phyloP scores from a whole-genome alignment of 2,329 filamentous ascomycete genomes.

The Alternaria sp. region DNA sequence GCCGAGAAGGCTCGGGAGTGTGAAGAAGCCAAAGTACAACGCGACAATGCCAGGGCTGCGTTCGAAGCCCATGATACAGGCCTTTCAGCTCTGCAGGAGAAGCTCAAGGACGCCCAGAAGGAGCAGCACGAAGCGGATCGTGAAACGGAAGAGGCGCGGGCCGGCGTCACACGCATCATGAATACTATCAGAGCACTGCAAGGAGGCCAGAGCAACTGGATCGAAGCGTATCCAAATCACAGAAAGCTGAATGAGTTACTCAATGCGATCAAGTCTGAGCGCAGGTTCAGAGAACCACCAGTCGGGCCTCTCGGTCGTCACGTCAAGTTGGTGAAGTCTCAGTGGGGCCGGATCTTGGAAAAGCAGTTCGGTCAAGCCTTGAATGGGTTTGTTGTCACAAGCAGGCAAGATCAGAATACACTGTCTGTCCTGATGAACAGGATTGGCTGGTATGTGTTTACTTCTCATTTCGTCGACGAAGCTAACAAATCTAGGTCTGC shows the following conservation, averaged over 20 bases:
- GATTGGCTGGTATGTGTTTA: conserved; percentile 8
- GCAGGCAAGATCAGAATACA: conserved; percentile 75
- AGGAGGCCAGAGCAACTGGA: conserved; percentile 65
- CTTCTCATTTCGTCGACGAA: background rate
- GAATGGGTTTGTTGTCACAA: conserved; percentile 82
- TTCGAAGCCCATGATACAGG: conserved; percentile 55
- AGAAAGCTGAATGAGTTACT: conserved; percentile 70
- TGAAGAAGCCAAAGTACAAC: conserved; percentile 64
- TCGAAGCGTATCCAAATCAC: conserved; percentile 68
- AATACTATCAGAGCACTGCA: conserved; percentile 62
- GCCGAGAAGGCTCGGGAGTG: conserved; percentile 68
- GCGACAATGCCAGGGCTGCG: conserved; percentile 55
- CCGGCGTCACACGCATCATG: conserved; percentile 65
- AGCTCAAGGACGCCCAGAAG: conserved; percentile 44
- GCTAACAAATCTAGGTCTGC: conserved; percentile 50
- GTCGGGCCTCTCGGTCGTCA: conserved; percentile 85
- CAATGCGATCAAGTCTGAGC: conserved; percentile 73
- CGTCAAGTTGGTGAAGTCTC: conserved; percentile 77
- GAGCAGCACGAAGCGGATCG: conserved; percentile 28
- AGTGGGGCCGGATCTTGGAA: conserved; percentile 87
- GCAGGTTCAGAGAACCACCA: conserved; percentile 73
- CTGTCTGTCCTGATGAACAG: conserved; percentile 71
- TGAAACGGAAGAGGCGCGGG: conserved; percentile 41
- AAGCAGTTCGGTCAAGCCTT: conserved; percentile 74
- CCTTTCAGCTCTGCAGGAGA: conserved; percentile 47